Evolutionary conservation across 441 rosid species (phyloP), one percentile per base, ranked within the genome.

Genomic region (Gossypium davidsonii): DNA sequence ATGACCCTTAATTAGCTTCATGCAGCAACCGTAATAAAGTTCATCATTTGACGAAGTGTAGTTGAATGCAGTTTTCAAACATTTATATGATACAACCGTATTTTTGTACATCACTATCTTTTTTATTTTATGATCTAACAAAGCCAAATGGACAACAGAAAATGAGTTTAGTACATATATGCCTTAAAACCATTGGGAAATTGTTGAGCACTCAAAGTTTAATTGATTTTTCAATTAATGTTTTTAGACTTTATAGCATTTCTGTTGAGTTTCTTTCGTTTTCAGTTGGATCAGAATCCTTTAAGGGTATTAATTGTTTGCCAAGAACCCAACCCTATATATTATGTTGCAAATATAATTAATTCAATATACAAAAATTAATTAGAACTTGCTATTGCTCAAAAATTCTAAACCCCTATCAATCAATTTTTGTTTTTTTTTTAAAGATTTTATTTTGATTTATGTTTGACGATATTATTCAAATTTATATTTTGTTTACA

Each of bases 31-130:
- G 55, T 59, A 39, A 69, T 63, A 28, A 73, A 77, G 74, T 28
- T 77, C 76, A 72, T 74, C 76, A 78, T 84, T 81, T 77, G 79
- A 76, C 73, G 18, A 82, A 76, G 67, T 72, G 81, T 70, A 59
- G 86, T 79, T 83, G 83, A 77, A 80, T 53, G 84, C 79, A 73
- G 82, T 81, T 86, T 70, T 86, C 87, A 79, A 79, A 82, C 85
- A 82, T 86, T 86, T 79, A 85, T 81, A 77, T 73, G 79, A 72
- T 79, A 57, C 84, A 81, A 78, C 86, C 79, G 81, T 73, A 73
- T 77, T 79, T 77, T 48, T 46, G 66, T 21, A 66, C 78, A 51
- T 74, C 74, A 5, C 67, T 15, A 3, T 74, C 68, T 53, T 25
- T 57, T 56, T 52, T 52, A 0, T 4, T 58, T 61, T 44, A 28